Percentiles rank a stretch among this genome's conserved stretches.
These are phyloP conservation scores for Saccharomycopsis malanga DNA, from an alignment of 805 yeast species.

Conservation along the genomic window DNA sequence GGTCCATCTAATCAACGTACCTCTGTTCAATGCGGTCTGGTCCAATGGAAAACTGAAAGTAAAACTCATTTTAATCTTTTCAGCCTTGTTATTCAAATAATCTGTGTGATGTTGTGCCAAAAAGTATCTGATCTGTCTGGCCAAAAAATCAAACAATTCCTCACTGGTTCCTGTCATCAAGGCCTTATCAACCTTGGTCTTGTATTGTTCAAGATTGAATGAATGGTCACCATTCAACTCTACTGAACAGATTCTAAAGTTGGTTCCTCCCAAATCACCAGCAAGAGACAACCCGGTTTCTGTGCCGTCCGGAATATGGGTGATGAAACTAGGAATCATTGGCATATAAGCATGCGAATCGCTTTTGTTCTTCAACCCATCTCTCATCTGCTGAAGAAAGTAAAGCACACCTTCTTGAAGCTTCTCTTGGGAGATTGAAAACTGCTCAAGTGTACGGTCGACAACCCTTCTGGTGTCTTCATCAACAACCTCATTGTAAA, in stretches of 20 bases:
- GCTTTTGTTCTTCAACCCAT: slow-evolving; percentile 44
- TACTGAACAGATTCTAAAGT: slow-evolving; percentile 91
- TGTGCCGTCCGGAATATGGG: slow-evolving; percentile 75
- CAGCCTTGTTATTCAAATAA: slow-evolving; percentile 3
- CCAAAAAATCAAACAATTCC: slow-evolving; percentile 68
- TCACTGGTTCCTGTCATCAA: slow-evolving; percentile 61
- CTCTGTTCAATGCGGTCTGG: slow-evolving; percentile 73
- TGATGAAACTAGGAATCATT: slow-evolving; percentile 91
- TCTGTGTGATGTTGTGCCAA: slow-evolving; percentile 52
- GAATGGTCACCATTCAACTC: slow-evolving; percentile 69
- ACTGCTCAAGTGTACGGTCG: slow-evolving; percentile 34
- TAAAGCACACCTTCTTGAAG: slow-evolving; percentile 43
- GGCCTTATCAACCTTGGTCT: slow-evolving; percentile 72
- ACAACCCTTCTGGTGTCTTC: slow-evolving; percentile 19
- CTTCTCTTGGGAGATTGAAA: slow-evolving; percentile 36
- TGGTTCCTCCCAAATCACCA: slow-evolving; percentile 94
- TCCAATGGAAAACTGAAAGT: slow-evolving; percentile 91
- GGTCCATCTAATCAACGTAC: slow-evolving; percentile 89
- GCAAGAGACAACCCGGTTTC: slow-evolving; percentile 82
- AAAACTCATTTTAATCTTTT: slow-evolving; percentile 66
- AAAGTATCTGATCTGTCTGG: slow-evolving; percentile 60
- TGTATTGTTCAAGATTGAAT: slow-evolving; percentile 68
- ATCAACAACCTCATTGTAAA: slow-evolving; percentile 6
- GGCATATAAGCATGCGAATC: slow-evolving; percentile 45
- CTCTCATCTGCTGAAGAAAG: slow-evolving; percentile 55